Conservation (phyloP, 2,329 filamentous ascomycete genomes). For the Pseudocercospora musae region DNA sequence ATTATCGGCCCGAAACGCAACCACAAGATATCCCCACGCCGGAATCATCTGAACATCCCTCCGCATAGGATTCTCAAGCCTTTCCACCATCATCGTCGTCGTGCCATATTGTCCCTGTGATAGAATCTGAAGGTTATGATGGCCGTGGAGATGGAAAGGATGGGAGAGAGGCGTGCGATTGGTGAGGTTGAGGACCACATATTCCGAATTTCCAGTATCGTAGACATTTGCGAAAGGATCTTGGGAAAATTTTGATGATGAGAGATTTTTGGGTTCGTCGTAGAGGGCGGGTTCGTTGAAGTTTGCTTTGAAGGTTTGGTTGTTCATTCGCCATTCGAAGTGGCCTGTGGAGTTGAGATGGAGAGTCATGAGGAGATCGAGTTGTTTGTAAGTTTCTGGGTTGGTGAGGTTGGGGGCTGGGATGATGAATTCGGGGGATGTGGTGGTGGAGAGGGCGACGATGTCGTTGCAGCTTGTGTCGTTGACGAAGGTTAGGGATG, state of each 20-base stretch:
- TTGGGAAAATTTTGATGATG: not conserved
- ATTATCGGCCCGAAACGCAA: conserved; percentile 43
- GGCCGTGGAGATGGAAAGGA: conserved; percentile 41
- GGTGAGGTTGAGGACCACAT: conserved; percentile 52
- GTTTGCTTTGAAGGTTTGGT: conserved; percentile 47
- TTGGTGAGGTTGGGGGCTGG: conserved; percentile 33
- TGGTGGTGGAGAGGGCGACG: conserved; percentile 47
- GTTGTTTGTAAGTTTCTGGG: not conserved
- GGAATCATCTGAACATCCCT: conserved; percentile 50
- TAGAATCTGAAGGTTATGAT: conserved; percentile 57
- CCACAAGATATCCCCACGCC: conserved; percentile 32
- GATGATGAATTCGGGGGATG: conserved; percentile 45
- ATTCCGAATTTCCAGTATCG: conserved; percentile 13
- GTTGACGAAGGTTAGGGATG: conserved; percentile 52
- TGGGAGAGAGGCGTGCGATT: conserved; percentile 30
- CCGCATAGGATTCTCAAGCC: conserved; percentile 49
- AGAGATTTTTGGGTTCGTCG: too few relatives aligned
- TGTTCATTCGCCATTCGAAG: not conserved
- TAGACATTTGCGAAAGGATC: not conserved
- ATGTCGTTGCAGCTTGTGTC: conserved; percentile 55
- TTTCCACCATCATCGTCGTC: conserved; percentile 35
- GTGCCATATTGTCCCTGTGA: conserved; percentile 40
- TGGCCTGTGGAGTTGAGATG: not conserved
- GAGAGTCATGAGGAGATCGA: not conserved
- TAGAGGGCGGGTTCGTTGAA: conserved; percentile 51